These are phyloP conservation scores for Phoenix dactylifera DNA, from an alignment of 176 grass and related monocot species.

Conservation along the genomic window DNA sequence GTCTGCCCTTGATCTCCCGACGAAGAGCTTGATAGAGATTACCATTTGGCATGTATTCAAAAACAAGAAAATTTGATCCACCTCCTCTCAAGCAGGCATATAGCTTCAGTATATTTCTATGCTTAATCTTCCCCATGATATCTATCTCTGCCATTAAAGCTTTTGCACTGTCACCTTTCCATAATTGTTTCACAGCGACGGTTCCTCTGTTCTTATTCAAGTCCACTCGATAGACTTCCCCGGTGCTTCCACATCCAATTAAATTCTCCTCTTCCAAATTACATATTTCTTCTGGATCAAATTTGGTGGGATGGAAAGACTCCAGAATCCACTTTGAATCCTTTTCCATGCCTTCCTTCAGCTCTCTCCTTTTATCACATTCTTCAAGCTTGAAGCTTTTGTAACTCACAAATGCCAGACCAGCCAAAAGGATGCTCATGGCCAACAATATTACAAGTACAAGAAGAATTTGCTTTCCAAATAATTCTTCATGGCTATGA, in stretches of 20 bases:
- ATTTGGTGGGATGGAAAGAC: conserved; percentile 46
- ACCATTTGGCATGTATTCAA: conserved; percentile 64
- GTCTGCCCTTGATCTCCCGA: conserved; percentile 38
- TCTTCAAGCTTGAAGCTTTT: conserved; percentile 69
- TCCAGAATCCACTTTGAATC: conserved; percentile 51
- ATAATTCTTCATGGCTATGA: conserved; percentile 23
- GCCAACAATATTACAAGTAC: conserved; percentile 36
- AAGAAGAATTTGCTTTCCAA: conserved; percentile 24
- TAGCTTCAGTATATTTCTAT: conserved; percentile 72
- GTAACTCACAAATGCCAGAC: conserved; percentile 52
- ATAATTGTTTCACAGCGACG: conserved; percentile 59
- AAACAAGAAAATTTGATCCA: conserved; percentile 43
- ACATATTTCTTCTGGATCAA: conserved; percentile 42
- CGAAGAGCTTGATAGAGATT: conserved; percentile 65
- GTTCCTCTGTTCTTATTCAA: conserved; percentile 48
- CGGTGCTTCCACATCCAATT: conserved; percentile 54
- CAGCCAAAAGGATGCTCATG: conserved; percentile 41
- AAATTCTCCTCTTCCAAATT: conserved; percentile 45
- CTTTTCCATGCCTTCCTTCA: conserved; percentile 24
- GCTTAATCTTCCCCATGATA: conserved; percentile 49
- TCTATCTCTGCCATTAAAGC: conserved; percentile 36
- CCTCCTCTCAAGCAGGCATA: conserved; percentile 45
- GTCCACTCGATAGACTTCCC: conserved; percentile 57
- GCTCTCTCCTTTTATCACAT: conserved; percentile 29
- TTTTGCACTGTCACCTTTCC: conserved; percentile 43